A percentile compares a stretch with the other conserved stretches of the same genome.
Evolutionary conservation across 176 grass and related monocot genomes (phyloP).

Genomic region (Tuctoria greenei): DNA sequence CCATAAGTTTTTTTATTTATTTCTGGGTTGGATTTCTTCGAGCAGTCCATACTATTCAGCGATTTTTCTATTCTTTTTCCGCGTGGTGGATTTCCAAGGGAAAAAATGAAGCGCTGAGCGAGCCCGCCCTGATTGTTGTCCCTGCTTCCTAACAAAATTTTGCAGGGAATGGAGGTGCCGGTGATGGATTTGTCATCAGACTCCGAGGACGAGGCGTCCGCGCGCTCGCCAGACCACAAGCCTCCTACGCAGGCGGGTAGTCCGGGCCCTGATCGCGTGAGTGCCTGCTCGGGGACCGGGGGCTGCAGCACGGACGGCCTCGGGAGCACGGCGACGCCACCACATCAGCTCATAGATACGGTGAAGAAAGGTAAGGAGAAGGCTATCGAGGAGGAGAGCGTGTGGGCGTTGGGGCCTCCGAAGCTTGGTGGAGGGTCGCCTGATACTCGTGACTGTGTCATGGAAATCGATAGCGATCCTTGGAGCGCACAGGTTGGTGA

Average conservation of each 20-base stretch:
- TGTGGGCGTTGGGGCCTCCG: slow-evolving; percentile 11
- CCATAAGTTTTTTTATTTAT: not conserved
- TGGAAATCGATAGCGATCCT: slow-evolving; percentile 7
- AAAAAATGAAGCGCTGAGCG: not conserved
- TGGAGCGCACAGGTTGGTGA: slow-evolving; percentile 18
- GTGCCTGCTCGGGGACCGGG: not conserved
- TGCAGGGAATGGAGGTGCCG: slow-evolving; percentile 50
- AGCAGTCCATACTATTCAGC: not conserved
- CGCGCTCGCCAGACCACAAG: slow-evolving; percentile 33
- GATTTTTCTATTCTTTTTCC: not conserved
- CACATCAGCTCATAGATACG: not conserved
- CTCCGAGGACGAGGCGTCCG: slow-evolving; percentile 30
- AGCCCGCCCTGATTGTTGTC: not conserved
- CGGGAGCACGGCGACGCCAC: slow-evolving; percentile 2
- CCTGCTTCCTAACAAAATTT: not conserved
- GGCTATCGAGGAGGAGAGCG: slow-evolving; percentile 8
- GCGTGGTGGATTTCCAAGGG: not conserved
- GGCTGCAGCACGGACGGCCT: not conserved
- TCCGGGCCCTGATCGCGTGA: not conserved
- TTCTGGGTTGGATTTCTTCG: not conserved
- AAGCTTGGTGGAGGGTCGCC: not conserved
- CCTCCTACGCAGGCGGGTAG: not conserved
- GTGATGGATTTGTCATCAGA: slow-evolving; percentile 40
- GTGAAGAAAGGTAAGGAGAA: slow-evolving; percentile 21
- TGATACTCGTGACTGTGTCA: not conserved